Base-by-base conservation (phyloP, 768 basidiomycete genomes). In the Xanthoconium stramineum region DNA sequence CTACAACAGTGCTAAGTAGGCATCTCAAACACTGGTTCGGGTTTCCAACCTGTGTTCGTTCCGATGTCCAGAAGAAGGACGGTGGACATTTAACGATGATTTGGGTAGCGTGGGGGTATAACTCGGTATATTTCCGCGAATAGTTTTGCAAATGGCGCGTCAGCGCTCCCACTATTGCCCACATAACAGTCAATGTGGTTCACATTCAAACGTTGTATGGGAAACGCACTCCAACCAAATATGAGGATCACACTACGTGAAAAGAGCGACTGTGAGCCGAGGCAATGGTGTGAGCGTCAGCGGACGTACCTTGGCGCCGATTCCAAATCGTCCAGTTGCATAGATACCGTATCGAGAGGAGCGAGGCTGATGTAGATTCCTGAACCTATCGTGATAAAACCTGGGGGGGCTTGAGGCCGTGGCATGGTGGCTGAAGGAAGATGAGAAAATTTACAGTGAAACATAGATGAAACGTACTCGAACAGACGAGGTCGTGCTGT, bases 201-300 rank as follows among this genome's bases (percentile, higher is more conserved):
- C 11, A 44, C 2, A 33, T 9, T 45, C n/a, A 10, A 10, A 5
- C 3, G 2, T 33, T 15, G 14, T 15, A 20, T 28, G 13, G 30
- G 17, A 24, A 19, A 58, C 68, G 30, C 39, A 69, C 68, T 65
- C 68, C 69, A 69, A 24, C 68, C 69, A 19, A 69, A 69, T 15
- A 69, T 61, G 15, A 69, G 63, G 44, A 69, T 71, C 10, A 71
- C 58, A 12, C 68, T 69, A 43, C 8, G 24, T 19, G 24, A 24
- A 39, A 36, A 46, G 3, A 12, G 11, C 0, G 4, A 52, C 5
- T 9, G 39, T 67, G 24, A 57, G 6, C 32, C 15, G 42, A 44
- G 20, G 14, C 7, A 35, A 8, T 6, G 12, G 19, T 11, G 29
- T 0, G 11, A 10, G 10, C 7, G 6, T 3, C 17, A 39, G 45